Percentiles rank a stretch among this genome's conserved stretches.
These are phyloP conservation scores for Mycena albidolilacea DNA, from an alignment of 768 basidiomycete species.

Conservation along the genomic window DNA sequence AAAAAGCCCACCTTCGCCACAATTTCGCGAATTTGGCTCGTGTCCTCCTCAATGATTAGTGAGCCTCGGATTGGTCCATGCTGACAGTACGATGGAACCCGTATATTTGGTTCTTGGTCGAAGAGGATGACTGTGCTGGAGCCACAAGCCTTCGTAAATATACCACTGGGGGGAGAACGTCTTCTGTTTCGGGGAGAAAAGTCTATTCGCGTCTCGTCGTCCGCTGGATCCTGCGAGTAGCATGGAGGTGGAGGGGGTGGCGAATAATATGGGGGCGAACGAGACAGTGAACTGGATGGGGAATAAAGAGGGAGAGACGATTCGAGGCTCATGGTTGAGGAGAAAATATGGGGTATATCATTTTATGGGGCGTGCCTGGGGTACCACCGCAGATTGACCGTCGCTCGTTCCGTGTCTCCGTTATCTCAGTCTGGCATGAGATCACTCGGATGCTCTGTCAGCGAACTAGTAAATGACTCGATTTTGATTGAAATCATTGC, in stretches of 20 bases:
- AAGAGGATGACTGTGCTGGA: slow-evolving; percentile 34
- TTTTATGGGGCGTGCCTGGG: neutral
- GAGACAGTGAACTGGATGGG: neutral
- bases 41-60: slow-evolving; percentile 29
- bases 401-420: no score
- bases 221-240: slow-evolving; percentile 34
- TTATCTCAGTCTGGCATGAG: no score
- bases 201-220: slow-evolving; percentile 35
- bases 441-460: no score
- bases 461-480: no score
- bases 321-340: neutral
- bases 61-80: slow-evolving; percentile 18
- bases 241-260: slow-evolving; percentile 29
- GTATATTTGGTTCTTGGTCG: slow-evolving; percentile 19
- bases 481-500: no score
- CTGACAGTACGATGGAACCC: slow-evolving; percentile 26
- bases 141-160: slow-evolving; percentile 30
- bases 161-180: slow-evolving; percentile 25
- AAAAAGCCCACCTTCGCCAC: slow-evolving; percentile 22
- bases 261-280: slow-evolving; percentile 20
- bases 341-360: neutral
- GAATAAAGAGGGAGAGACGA: neutral
- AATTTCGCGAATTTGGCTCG: slow-evolving; percentile 19
- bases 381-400: no score
- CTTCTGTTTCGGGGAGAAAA: slow-evolving; percentile 19